Percentiles rank a stretch among this genome's conserved stretches.
Conservation (phyloP, 2,329 filamentous ascomycete species). For the Hysterium pulicare region DNA sequence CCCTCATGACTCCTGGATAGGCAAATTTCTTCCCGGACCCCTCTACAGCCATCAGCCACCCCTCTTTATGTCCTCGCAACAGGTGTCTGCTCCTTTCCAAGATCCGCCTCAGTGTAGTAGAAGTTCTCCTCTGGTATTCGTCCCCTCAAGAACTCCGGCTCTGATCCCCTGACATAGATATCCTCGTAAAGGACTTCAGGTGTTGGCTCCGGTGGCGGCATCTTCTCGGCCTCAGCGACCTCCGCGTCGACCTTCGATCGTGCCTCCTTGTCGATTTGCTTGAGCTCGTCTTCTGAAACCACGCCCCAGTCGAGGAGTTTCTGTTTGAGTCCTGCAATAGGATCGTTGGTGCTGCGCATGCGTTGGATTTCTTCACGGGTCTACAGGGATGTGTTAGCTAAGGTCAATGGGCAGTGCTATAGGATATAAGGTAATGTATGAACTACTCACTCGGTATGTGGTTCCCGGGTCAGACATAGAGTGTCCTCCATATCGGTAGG, state of each 20-base stretch:
- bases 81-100: slow-evolving; percentile 30
- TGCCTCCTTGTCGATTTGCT: slow-evolving; percentile 92
- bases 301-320: slow-evolving; percentile 97
- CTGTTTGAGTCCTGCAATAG: slow-evolving; percentile 96
- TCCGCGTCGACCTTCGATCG: slow-evolving; percentile 81
- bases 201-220: slow-evolving; percentile 74
- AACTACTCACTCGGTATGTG: slow-evolving; percentile 70
- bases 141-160: slow-evolving; percentile 85
- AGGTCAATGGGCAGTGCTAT: not conserved
- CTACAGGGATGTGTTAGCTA: slow-evolving; percentile 25
- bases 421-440: not conserved
- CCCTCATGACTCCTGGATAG: not conserved
- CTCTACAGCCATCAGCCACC: not conserved
- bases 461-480: slow-evolving; percentile 99
- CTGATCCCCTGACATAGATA: slow-evolving; percentile 85
- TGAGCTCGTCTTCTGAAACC: slow-evolving; percentile 89
- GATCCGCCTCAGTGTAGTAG: slow-evolving; percentile 58
- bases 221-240: slow-evolving; percentile 85
- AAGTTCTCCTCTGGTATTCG: slow-evolving; percentile 89
- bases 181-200: slow-evolving; percentile 89
- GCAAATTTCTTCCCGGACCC: not conserved
- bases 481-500: slow-evolving; percentile 98
- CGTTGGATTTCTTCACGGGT: slow-evolving; percentile 99
- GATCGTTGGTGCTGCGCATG: slow-evolving; percentile 98
- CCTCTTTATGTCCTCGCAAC: slow-evolving; percentile 28